Evolutionary conservation across 441 rosid species (phyloP).

Genomic region (Eutrema salsugineum): DNA sequence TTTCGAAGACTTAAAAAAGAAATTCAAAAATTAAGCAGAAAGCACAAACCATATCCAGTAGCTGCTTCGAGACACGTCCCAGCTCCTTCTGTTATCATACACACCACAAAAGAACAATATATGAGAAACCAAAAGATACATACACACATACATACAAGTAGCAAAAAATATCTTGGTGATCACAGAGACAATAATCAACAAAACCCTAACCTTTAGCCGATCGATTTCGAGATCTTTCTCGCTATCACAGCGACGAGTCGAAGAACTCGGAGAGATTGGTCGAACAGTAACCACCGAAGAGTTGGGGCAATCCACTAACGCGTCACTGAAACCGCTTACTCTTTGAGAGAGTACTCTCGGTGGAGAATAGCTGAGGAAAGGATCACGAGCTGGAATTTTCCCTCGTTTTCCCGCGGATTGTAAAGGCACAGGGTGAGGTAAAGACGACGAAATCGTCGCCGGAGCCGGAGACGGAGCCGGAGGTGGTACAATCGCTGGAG

Average conservation of each 20-base stretch:
- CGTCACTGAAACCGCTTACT: slow-evolving; percentile 14
- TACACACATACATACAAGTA: background rate
- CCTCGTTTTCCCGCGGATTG: background rate
- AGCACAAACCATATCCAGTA: slow-evolving; percentile 38
- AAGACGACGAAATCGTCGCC: slow-evolving; percentile 4
- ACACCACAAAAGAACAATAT: background rate
- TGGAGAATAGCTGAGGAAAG: slow-evolving; percentile 53
- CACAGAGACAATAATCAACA: background rate
- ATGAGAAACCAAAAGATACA: slow-evolving; percentile 9
- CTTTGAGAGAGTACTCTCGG: slow-evolving; percentile 78
- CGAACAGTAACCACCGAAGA: background rate
- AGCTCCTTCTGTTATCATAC: slow-evolving; percentile 58
- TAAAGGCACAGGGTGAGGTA: background rate
- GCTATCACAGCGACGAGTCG: slow-evolving; percentile 10
- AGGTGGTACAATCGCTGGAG: slow-evolving; percentile 1
- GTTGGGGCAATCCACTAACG: background rate
- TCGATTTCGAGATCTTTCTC: slow-evolving; percentile 57
- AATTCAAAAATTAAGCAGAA: background rate
- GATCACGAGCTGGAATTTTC: background rate
- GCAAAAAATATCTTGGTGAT: background rate
- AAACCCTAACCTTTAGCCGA: slow-evolving; percentile 53
- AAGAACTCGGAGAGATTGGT: slow-evolving; percentile 25
- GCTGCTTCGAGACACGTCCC: slow-evolving; percentile 48
- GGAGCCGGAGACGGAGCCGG: background rate
- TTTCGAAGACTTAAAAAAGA: background rate